phyloP scores from a whole-genome alignment of 1,139 yeast species.

The Yamadazyma mexicana region DNA sequence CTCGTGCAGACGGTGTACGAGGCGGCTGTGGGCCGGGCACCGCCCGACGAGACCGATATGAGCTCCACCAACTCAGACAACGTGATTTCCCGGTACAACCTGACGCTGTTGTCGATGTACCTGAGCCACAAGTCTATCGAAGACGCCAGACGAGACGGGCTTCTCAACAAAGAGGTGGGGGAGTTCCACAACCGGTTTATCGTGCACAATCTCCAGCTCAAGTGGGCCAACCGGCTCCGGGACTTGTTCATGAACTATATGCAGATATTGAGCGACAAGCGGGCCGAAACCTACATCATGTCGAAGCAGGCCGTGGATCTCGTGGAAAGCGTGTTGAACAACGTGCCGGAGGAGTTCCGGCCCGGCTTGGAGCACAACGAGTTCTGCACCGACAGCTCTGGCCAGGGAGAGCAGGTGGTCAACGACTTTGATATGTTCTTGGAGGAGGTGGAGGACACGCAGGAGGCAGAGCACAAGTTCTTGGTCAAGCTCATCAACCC shows the following conservation, averaged over 20 bases:
- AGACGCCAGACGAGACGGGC: constrained; percentile 32
- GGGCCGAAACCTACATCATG: constrained; percentile 59
- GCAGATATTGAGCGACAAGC: constrained; percentile 57
- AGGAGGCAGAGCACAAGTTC: constrained; percentile 40
- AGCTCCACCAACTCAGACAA: constrained; percentile 3
- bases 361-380: constrained; percentile 17
- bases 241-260: constrained; percentile 63
- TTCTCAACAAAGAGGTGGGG: constrained; percentile 27
- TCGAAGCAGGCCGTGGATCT: constrained; percentile 72
- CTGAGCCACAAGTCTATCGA: constrained; percentile 27
- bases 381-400: constrained; percentile 18
- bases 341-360: constrained; percentile 13
- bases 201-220: constrained; percentile 72
- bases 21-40: constrained; percentile 4
- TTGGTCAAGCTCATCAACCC: constrained; percentile 45
- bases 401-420: constrained; percentile 32
- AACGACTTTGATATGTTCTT: constrained; percentile 34
- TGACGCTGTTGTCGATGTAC: constrained; percentile 26
- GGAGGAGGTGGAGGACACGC: constrained; percentile 25
- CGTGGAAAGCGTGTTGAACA: constrained; percentile 41
- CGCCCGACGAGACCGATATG: constrained; percentile 9
- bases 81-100: constrained; percentile 9
- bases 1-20: constrained; percentile 15
- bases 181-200: constrained; percentile 74
- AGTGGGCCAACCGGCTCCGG: constrained; percentile 74